phyloP scores from a whole-genome alignment of 1,284 basidiomycete species.

The Fomes fomentarius region DNA sequence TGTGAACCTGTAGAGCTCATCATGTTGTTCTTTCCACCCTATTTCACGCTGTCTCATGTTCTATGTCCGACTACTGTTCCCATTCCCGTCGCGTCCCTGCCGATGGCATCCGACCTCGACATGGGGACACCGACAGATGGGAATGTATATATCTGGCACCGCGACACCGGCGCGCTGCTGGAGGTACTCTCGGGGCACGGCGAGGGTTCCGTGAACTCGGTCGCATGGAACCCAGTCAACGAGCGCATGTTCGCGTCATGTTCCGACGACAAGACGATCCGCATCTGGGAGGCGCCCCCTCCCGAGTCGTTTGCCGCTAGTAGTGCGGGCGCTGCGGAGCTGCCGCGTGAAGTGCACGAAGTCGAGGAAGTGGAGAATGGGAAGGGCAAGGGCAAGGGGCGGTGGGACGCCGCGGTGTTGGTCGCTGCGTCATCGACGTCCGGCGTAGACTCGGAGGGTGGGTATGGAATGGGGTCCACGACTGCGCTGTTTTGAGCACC shows the following conservation, averaged over 20 bases:
- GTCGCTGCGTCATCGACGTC: constrained; percentile 8
- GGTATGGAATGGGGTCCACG: constrained; percentile 21
- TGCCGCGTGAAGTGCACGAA: constrained; percentile 15
- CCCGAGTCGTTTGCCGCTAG: constrained; percentile 26
- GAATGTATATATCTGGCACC: constrained; percentile 95
- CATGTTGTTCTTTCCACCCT: background rate
- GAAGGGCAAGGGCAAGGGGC: constrained; percentile 67
- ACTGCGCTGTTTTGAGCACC: constrained; percentile 20
- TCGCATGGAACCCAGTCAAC: constrained; percentile 93
- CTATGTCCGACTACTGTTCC: background rate
- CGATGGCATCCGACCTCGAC: background rate
- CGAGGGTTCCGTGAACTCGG: constrained; percentile 88
- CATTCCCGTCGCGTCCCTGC: background rate
- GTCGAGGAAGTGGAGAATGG: constrained; percentile 50
- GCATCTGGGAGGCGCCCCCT: constrained; percentile 78
- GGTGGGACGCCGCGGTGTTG: constrained; percentile 42
- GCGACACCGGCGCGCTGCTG: constrained; percentile 80
- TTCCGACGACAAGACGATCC: constrained; percentile 85
- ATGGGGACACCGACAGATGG: constrained; percentile 57
- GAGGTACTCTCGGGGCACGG: constrained; percentile 88
- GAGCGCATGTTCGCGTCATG: constrained; percentile 92
- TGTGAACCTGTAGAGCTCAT: background rate
- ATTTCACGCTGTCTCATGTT: background rate
- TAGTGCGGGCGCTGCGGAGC: constrained; percentile 4
- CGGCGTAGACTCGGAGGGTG: constrained; percentile 12